phyloP scores from a whole-genome alignment of 2,329 filamentous ascomycete species.

The Fusarium sp. region DNA sequence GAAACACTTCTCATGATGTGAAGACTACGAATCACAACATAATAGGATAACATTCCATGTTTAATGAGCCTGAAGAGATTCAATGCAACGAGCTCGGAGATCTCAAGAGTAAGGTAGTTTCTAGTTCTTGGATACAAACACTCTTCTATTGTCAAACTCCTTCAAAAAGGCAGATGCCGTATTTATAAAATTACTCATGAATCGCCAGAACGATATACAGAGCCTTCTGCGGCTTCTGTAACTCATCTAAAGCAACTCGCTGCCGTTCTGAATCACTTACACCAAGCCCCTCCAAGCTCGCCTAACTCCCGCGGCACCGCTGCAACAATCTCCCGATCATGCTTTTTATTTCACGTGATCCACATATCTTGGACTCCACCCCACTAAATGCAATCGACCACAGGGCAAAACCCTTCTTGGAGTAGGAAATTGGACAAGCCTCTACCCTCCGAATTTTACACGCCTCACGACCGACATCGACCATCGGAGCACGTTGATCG shows the following conservation, averaged over 20 bases:
- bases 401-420: conserved; percentile 47
- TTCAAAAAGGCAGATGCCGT: accelerated
- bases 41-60: no score
- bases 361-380: conserved; percentile 38
- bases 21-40: background rate
- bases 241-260: background rate
- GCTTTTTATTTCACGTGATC: conserved; percentile 38
- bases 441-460: conserved; percentile 50
- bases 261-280: background rate
- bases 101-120: background rate
- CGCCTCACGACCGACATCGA: conserved; percentile 53
- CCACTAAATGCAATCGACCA: conserved; percentile 41
- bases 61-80: background rate
- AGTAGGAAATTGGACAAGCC: conserved; percentile 54
- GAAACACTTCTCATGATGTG: background rate
- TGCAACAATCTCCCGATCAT: conserved; percentile 14
- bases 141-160: no score
- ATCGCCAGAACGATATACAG: accelerated
- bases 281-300: background rate
- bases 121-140: background rate
- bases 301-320: background rate
- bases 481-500: conserved; percentile 58
- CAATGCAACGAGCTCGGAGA: background rate
- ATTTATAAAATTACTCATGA: background rate
- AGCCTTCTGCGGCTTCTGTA: background rate